phyloP scores from a whole-genome alignment of 202 grass and related monocot genomes.

The Musa balbisiana region DNA sequence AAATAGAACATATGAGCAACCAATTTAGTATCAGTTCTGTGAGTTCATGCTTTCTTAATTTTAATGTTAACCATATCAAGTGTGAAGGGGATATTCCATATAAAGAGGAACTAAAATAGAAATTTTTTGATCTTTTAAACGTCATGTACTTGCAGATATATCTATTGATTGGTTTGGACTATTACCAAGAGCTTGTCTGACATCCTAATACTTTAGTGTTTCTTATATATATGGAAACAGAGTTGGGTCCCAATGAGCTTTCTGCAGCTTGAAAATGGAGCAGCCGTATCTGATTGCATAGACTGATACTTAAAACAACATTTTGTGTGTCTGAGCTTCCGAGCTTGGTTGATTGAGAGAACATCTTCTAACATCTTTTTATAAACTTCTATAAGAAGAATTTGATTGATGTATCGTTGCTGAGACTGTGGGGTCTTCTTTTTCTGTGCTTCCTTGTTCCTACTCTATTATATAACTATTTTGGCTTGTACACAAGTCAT shows the following conservation, averaged over 20 bases:
- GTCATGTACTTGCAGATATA: background rate
- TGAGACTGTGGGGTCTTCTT: background rate
- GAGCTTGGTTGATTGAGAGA: background rate
- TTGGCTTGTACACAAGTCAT: background rate
- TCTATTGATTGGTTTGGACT: background rate
- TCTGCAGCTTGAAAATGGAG: background rate
- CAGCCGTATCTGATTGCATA: background rate
- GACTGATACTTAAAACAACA: background rate
- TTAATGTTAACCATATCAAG: background rate
- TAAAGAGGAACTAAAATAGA: background rate
- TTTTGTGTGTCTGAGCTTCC: background rate
- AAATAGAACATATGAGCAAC: background rate
- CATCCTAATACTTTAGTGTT: background rate
- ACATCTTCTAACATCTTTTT: background rate
- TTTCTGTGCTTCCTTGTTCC: background rate
- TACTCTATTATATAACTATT: background rate
- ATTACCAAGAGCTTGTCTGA: background rate
- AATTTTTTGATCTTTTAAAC: background rate
- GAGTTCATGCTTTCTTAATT: background rate
- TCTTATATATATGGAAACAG: background rate
- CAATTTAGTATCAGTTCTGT: background rate
- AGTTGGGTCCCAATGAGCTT: background rate
- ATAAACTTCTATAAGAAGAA: background rate
- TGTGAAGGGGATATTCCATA: background rate
- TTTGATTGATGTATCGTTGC: background rate